Percentiles rank a stretch among this genome's conserved stretches.
These are phyloP conservation scores for Auricularia sp. DNA, from an alignment of 768 basidiomycete species.

Conservation along the genomic window DNA sequence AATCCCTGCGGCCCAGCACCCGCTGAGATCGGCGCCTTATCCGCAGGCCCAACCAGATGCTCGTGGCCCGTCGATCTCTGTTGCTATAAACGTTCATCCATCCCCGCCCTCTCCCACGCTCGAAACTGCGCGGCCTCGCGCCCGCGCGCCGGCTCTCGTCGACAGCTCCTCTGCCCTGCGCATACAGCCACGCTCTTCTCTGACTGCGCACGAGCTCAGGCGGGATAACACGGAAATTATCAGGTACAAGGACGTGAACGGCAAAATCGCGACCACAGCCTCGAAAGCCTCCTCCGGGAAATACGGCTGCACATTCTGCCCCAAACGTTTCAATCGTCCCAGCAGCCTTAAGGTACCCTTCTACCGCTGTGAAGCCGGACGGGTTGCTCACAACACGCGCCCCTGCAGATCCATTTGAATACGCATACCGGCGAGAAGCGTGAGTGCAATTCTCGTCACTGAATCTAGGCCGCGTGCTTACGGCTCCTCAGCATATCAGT, in stretches of 20 bases:
- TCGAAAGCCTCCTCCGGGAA: constrained; percentile 4
- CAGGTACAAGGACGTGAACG: not conserved
- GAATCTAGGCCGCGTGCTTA: constrained; percentile 8
- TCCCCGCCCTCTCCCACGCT: not conserved
- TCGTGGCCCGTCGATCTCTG: not conserved
- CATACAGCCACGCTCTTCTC: not conserved
- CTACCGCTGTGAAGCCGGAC: not conserved
- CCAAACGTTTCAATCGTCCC: constrained; percentile 72
- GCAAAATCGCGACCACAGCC: not conserved
- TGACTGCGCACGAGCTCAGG: not conserved
- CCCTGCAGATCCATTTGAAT: constrained; percentile 63
- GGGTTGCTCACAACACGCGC: constrained; percentile 4
- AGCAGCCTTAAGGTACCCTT: constrained; percentile 64
- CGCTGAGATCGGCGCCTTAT: not conserved
- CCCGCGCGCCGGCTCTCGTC: not conserved
- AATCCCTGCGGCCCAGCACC: not conserved
- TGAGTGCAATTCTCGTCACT: constrained; percentile 28
- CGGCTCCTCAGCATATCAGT: constrained; percentile 50
- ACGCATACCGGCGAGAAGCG: constrained; percentile 82
- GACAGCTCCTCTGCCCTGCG: not conserved
- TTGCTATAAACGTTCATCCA: not conserved
- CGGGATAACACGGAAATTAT: not conserved
- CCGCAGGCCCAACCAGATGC: not conserved
- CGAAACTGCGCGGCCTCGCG: not conserved
- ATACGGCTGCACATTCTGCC: constrained; percentile 66